Evolutionary conservation across 169 alveolate genomes (phyloP), one percentile per base, ranked within the genome.

Genomic region (Babesia sp.): DNA sequence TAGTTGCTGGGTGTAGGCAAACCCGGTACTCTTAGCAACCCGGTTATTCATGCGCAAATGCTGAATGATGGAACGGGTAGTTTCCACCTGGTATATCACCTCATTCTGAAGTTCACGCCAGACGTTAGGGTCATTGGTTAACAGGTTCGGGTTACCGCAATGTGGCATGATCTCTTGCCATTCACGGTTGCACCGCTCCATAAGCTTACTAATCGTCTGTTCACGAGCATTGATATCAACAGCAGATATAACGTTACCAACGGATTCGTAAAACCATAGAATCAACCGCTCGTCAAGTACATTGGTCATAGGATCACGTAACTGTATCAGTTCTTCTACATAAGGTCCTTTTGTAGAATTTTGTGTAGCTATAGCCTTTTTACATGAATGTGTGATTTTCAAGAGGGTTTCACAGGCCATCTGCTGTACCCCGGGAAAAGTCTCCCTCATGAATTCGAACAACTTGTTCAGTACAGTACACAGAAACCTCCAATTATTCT

Each of bases 361-460:
- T 60, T 71, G 84, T 39, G 68, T 12, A n/a, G 78, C 89, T 3
- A 81, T 81, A 26, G 94, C 93, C 53, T 90, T 91, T 44, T 93
- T 96, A 84, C 98, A 95, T 63, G 93, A 95, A 63, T 92, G 89
- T 24, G 98, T 85, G 26, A 97, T 96, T 66, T 95, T 95, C 64
- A 98, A 81, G 86, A 97, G 96, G 2, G 99, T 97, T 50, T 96
- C 99, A 70, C 97, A 94, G 4, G 99, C 99, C 99, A 97, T 97
- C 80, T 97, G 99, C 85, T 97, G 96, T 9, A 98, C 99, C 24
- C 99, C 99, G 31, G 99, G 99, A 73, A 95, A 97, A 24, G 96
- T 87, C 87, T 98, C 99, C 53, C 96, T 98, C 99, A 98, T 98
- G 88, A 98, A 98, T 83, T 98, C 99, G 84, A 97, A 96, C 45